Evolutionary conservation across 2,329 filamentous ascomycete genomes (phyloP), one percentile per base, ranked within the genome.

Genomic region (Fusarium keratoplasticum): DNA sequence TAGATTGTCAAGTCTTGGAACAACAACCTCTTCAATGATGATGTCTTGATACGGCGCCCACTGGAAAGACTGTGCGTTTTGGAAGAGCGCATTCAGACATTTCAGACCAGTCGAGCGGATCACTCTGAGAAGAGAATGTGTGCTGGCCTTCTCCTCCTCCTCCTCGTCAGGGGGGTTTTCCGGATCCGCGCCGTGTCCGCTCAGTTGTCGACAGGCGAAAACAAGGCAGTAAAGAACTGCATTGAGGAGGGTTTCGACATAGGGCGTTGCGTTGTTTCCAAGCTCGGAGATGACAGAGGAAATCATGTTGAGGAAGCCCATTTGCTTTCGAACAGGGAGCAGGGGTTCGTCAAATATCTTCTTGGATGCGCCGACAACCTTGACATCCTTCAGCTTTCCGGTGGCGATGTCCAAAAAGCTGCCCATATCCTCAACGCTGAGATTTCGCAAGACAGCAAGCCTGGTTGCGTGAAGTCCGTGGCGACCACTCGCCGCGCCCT

Each of bases 261-360:
- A 96, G 0, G 91, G 89, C 3, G 87, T 83, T 63, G 97, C 90
- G 63, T 92, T 92, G 6, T 89, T 90, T 62, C 95, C 95, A 38
- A 98, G 89, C 62, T 96, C 95, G 66, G 93, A 93, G 69, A 98
- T 91, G 80, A 98, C 90, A 13, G 96, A 91, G 69, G 95, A 92
- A 59, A 96, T 88, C 94, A 98, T 96, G 80, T 97, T 97, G 61
- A 98, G 85, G 80, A 98, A 91, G 86, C 97, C 96, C 67, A 96
- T 89, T 82, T 98, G 96, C 82, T 95, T 96, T 77, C 95, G 90
- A 13, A 89, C 84, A 18, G 90, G 88, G 29, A 95, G 83, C 14
- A 93, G 71, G 52, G 94, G 89, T 31, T 87, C 83, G 1, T 86
- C 81, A 58, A 95, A 89, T 1, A 87, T 80, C 64, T 88, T 84